A percentile compares a stretch with the other conserved stretches of the same genome.
Evolutionary conservation across 2,329 filamentous ascomycete genomes (phyloP).

Genomic region (Cadophora gregata): DNA sequence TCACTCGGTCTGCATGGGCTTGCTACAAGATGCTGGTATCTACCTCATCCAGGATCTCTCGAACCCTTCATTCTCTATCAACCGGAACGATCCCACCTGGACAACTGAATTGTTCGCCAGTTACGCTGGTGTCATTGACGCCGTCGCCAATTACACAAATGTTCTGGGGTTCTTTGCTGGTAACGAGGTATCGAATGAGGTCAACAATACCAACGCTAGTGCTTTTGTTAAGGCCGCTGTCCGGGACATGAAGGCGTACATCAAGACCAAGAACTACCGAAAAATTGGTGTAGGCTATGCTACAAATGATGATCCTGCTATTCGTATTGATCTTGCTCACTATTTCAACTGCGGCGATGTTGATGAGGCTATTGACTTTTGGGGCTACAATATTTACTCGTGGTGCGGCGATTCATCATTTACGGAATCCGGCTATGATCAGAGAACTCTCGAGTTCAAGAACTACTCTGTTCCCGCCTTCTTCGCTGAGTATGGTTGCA

Average conservation of each 20-base stretch:
- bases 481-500: conserved; percentile 99
- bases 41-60: conserved; percentile 93
- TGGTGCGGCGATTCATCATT: conserved; percentile 92
- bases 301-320: conserved; percentile 87
- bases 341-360: conserved; percentile 92
- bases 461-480: conserved; percentile 94
- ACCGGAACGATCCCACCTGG: conserved; percentile 81
- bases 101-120: conserved; percentile 77
- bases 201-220: conserved; percentile 86
- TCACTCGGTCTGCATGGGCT: conserved; percentile 84
- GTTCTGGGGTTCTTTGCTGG: conserved; percentile 97
- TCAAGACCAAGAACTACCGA: conserved; percentile 79
- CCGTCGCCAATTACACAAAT: conserved; percentile 83
- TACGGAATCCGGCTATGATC: conserved; percentile 77
- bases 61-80: conserved; percentile 82
- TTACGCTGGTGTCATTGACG: conserved; percentile 85
- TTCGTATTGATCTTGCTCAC: conserved; percentile 80
- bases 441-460: conserved; percentile 83
- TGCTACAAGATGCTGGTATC: conserved; percentile 85
- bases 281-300: conserved; percentile 91
- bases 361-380: conserved; percentile 83
- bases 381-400: conserved; percentile 99
- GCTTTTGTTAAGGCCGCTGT: conserved; percentile 98
- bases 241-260: conserved; percentile 94
- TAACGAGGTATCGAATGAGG: conserved; percentile 93